Conservation (phyloP, 2,329 filamentous ascomycete species). For the Paecilomyces fulvus region DNA sequence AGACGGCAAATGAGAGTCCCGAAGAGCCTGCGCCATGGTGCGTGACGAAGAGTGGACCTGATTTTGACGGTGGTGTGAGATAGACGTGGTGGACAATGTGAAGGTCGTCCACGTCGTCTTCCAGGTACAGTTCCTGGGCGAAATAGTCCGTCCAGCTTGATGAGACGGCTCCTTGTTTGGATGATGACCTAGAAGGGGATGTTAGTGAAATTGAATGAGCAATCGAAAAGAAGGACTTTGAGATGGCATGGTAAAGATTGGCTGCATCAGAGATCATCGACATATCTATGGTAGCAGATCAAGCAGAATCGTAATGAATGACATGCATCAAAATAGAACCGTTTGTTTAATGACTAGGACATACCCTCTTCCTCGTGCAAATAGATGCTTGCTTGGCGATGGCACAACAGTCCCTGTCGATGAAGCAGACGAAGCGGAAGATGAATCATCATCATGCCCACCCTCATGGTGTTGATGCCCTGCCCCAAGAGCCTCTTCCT, state of each 20-base stretch:
- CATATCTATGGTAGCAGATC: neutral
- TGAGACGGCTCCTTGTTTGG: slow-evolving; percentile 52
- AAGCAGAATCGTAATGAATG: neutral
- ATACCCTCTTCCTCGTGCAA: slow-evolving; percentile 62
- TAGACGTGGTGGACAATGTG: slow-evolving; percentile 72
- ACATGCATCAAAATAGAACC: neutral
- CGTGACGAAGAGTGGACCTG: slow-evolving; percentile 78
- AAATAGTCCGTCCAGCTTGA: slow-evolving; percentile 88
- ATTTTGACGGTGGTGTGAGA: slow-evolving; percentile 65
- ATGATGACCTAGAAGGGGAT: slow-evolving; percentile 5
- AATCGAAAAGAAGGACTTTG: neutral
- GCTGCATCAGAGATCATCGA: too few relatives aligned
- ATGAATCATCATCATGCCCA: slow-evolving; percentile 55
- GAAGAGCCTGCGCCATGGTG: slow-evolving; percentile 95
- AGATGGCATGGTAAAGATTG: neutral
- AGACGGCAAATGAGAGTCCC: slow-evolving; percentile 79
- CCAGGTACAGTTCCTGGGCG: slow-evolving; percentile 72
- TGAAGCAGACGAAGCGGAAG: slow-evolving; percentile 71
- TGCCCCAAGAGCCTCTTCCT: slow-evolving; percentile 25
- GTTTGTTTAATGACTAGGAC: slow-evolving; percentile 12
- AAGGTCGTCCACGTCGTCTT: slow-evolving; percentile 24
- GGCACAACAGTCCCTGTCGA: slow-evolving; percentile 89
- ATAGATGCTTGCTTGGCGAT: slow-evolving; percentile 62
- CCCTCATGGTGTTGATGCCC: slow-evolving; percentile 23
- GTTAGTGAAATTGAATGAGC: neutral